Conservation (phyloP, 768 basidiomycete species). For the Podaxis sp. region DNA sequence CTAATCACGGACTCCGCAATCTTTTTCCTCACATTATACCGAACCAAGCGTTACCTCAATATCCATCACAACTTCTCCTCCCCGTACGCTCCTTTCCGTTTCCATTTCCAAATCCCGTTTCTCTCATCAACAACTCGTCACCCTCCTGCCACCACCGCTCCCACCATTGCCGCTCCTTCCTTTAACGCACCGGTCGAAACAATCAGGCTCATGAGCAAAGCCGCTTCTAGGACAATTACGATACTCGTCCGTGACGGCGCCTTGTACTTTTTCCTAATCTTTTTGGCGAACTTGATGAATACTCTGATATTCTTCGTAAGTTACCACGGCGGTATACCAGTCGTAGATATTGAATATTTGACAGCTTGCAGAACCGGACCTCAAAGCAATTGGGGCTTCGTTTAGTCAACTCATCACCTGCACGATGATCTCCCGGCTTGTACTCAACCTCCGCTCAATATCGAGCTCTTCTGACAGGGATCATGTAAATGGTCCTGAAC, state of each 20-base stretch:
- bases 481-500: not conserved
- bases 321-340: not conserved
- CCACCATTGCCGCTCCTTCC: not conserved
- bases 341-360: not conserved
- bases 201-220: conserved; percentile 2
- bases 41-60: conserved; percentile 13
- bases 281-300: conserved; percentile 22
- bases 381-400: conserved; percentile 27
- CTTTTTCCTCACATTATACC: conserved; percentile 17
- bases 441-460: conserved; percentile 25
- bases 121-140: not conserved
- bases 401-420: conserved; percentile 27
- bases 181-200: not conserved
- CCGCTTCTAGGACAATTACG: conserved; percentile 16
- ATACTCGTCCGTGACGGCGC: conserved; percentile 24
- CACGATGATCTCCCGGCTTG: conserved; percentile 25
- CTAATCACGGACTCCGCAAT: conserved; percentile 18
- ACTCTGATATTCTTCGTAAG: conserved; percentile 24
- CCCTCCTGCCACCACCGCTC: not conserved
- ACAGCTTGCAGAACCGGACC: conserved; percentile 19
- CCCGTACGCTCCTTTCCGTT: not conserved
- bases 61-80: not conserved
- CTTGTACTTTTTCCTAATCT: conserved; percentile 24
- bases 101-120: not conserved
- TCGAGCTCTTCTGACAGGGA: not conserved